These are phyloP conservation scores for Camellia oleifera DNA, from an alignment of 179 eudicot genomes.

Conservation along the genomic window DNA sequence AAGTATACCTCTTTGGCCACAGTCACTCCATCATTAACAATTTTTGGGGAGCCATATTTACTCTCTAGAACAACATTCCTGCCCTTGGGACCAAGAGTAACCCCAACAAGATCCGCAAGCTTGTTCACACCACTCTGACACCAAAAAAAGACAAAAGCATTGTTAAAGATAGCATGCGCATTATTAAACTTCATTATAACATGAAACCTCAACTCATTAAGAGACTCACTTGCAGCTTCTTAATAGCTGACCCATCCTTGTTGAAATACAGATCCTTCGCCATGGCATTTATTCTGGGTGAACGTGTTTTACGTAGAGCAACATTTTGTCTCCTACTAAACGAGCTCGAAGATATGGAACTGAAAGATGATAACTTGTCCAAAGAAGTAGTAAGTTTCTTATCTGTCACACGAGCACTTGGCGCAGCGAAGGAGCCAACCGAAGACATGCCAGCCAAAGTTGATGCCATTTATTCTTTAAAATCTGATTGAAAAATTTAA, in stretches of 20 bases:
- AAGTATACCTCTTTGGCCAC: conserved; percentile 82
- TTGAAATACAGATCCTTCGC: conserved; percentile 78
- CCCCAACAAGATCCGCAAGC: conserved; percentile 90
- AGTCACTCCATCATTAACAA: conserved; percentile 94
- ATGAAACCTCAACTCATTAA: neutral
- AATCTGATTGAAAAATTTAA: neutral
- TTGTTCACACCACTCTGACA: conserved; percentile 70
- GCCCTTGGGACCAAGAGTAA: conserved; percentile 95
- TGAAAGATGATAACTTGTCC: conserved; percentile 54
- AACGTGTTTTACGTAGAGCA: conserved; percentile 29
- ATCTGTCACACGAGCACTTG: conserved; percentile 40
- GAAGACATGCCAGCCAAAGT: conserved; percentile 52
- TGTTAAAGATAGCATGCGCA: neutral
- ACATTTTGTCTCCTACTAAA: conserved; percentile 33
- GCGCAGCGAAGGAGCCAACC: conserved; percentile 56
- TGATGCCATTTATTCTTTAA: conserved; percentile 51
- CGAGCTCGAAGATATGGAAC: conserved; percentile 54
- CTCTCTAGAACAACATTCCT: conserved; percentile 94
- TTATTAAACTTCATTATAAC: neutral
- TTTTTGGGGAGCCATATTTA: conserved; percentile 93
- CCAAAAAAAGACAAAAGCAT: neutral
- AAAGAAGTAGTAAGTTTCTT: conserved; percentile 40
- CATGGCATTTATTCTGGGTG: conserved; percentile 49
- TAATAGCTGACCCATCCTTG: conserved; percentile 84
- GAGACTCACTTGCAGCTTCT: conserved; percentile 66